These are phyloP conservation scores for Biancaea sappan DNA, from an alignment of 306 rosid genomes.

Conservation along the genomic window DNA sequence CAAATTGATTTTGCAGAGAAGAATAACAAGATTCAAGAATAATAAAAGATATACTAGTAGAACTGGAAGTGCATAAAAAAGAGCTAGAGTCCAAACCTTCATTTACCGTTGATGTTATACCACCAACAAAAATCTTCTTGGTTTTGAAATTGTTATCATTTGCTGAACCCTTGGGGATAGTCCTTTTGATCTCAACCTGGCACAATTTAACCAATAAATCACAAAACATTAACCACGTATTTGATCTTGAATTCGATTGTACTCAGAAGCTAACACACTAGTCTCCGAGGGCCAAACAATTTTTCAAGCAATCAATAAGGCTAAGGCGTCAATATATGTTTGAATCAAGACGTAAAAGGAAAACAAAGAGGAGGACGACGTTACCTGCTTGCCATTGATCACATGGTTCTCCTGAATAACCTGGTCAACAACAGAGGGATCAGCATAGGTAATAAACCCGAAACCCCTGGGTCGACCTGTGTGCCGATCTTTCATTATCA, in stretches of 20 bases:
- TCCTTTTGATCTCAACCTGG: conserved; percentile 91
- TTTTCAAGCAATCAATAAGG: no score
- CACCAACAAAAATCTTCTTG: conserved; percentile 87
- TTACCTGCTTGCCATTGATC: conserved; percentile 77
- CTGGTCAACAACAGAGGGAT: conserved; percentile 81
- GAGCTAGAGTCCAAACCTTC: conserved; percentile 53
- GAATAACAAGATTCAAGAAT: neutral
- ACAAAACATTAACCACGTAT: neutral
- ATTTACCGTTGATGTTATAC: conserved; percentile 67
- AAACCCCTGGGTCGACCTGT: conserved; percentile 85
- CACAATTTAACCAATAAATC: neutral
- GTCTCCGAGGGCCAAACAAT: neutral
- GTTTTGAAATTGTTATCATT: conserved; percentile 79
- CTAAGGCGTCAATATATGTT: neutral
- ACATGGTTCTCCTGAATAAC: conserved; percentile 77
- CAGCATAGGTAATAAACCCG: conserved; percentile 82
- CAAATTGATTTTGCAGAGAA: neutral
- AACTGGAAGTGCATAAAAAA: neutral
- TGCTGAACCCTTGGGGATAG: conserved; percentile 85
- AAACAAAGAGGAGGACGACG: neutral
- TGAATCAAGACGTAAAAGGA: neutral
- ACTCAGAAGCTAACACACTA: neutral
- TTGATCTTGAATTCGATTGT: neutral
- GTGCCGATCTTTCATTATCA: conserved; percentile 88
- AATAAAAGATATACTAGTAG: neutral